These are phyloP conservation scores for Xanthoconium purpureum DNA, from an alignment of 768 basidiomycete species.

Conservation along the genomic window DNA sequence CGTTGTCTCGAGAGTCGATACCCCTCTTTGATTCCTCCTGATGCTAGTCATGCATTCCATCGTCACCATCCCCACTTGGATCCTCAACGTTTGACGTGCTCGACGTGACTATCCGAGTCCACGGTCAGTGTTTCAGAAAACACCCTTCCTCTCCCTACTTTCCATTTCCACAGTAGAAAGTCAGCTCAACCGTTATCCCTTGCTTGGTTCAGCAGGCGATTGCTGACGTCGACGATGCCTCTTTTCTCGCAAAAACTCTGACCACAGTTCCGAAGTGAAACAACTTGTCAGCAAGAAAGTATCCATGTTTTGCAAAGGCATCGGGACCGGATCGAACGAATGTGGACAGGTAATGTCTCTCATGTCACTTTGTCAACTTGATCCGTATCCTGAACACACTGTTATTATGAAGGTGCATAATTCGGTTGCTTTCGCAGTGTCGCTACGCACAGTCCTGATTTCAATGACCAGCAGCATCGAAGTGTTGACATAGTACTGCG, in stretches of 20 bases:
- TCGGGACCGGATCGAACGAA: constrained; percentile 61
- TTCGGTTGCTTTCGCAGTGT: too few relatives aligned
- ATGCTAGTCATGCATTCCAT: constrained; percentile 76
- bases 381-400: too few relatives aligned
- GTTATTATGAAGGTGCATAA: too few relatives aligned
- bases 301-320: constrained; percentile 71
- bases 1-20: too few relatives aligned
- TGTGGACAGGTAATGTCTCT: constrained; percentile 56
- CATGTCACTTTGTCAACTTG: too few relatives aligned
- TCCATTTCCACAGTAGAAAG: too few relatives aligned
- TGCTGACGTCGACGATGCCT: neutral
- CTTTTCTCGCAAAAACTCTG: neutral
- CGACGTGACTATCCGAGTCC: constrained; percentile 84
- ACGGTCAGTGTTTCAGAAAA: constrained; percentile 43
- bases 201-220: neutral
- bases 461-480: too few relatives aligned
- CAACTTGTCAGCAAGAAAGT: constrained; percentile 73
- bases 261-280: constrained; percentile 56
- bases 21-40: too few relatives aligned
- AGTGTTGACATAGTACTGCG: too few relatives aligned
- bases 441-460: too few relatives aligned
- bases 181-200: neutral
- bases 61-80: constrained; percentile 83
- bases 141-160: neutral
- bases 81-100: constrained; percentile 75